Evolutionary conservation across 805 yeast species (phyloP).

Genomic region (Wickerhamomyces rabaulensis): DNA sequence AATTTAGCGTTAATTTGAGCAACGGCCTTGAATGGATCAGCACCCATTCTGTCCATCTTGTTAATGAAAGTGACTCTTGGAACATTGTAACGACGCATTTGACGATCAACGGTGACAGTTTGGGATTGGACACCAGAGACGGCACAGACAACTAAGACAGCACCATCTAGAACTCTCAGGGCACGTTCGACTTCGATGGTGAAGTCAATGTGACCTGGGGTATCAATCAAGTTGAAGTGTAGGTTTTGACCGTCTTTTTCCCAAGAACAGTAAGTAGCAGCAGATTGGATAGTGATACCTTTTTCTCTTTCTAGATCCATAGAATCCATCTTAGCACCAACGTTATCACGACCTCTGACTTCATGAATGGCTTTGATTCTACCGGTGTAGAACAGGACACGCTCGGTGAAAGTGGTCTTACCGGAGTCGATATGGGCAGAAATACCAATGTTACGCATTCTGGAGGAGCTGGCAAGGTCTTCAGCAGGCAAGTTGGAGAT

Average conservation of each 20-base stretch:
- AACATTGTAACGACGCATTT: slow-evolving; percentile 96
- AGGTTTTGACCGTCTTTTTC: slow-evolving; percentile 61
- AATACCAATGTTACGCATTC: slow-evolving; percentile 91
- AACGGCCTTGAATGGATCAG: slow-evolving; percentile 93
- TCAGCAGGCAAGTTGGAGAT: slow-evolving; percentile 40
- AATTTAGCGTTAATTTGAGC: slow-evolving; percentile 85
- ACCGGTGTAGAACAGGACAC: slow-evolving; percentile 94
- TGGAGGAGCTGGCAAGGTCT: slow-evolving; percentile 46
- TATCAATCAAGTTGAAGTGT: slow-evolving; percentile 93
- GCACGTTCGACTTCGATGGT: slow-evolving; percentile 99
- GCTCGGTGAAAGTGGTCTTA: slow-evolving; percentile 95
- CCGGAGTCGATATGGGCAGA: slow-evolving; percentile 99
- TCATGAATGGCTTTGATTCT: slow-evolving; percentile 96
- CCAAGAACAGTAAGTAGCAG: slow-evolving; percentile 98
- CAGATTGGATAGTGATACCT: slow-evolving; percentile 98
- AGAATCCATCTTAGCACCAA: slow-evolving; percentile 99
- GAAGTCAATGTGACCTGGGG: slow-evolving; percentile 98
- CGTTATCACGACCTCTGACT: slow-evolving; percentile 94
- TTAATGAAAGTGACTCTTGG: slow-evolving; percentile 95
- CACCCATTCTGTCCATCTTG: slow-evolving; percentile 99
- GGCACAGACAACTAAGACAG: slow-evolving; percentile 96
- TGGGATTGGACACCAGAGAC: slow-evolving; percentile 98
- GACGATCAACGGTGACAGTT: slow-evolving; percentile 97
- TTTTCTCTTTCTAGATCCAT: slow-evolving; percentile 98
- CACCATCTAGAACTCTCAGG: slow-evolving; percentile 96